Base-by-base conservation (phyloP, 345 rosid species). In the Angophora floribunda region DNA sequence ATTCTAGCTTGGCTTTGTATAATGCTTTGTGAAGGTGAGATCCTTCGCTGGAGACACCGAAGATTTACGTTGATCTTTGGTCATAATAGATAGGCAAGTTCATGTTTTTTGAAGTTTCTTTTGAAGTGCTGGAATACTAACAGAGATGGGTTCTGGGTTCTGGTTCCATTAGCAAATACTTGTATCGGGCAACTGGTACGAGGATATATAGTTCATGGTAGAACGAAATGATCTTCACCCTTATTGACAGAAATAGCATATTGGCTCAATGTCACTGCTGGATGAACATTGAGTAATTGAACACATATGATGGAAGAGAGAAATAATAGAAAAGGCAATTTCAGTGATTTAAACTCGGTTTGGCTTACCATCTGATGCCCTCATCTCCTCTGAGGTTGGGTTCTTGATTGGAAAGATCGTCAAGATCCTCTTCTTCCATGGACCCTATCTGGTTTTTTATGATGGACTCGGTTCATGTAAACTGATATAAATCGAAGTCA, bases 211-310 rank as follows among this genome's bases (percentile, higher is more conserved):
- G 36, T 61, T 61, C 32, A 28, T 28, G 70, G 28, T 9, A 2
- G 70, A 3, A 1, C 0, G 30, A 59, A 2, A 26, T 3, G 65
- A 59, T 11, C 0, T 59, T 26, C 3, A 13, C 65, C 65, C 7
- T 11, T 2, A n/a, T 59, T 5, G 65, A 59, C 65, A 5, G 3
- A 26, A 0, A 59, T 11, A 59, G 26, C 67, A 59, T 26, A 55
- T 21, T 59, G 7, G 65, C 65, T 26, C 13, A 1, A 59, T 2
- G 30, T 59, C 22, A 59, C 30, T 59, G 14, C 65, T 59, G 3
- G 65, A 59, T 10, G 13, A 6, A 6, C 3, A 24, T 59, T 24
- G 24, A 26, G 65, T 26, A 59, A 59, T 59, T 59, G 65, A 57
- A 57, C 2, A 57, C 2, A 57, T 57, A 9, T 0, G 0, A 10